Evolutionary conservation across 306 rosid genomes (phyloP), one percentile per base, ranked within the genome.

Genomic region (Fragaria nilgerrensis): DNA sequence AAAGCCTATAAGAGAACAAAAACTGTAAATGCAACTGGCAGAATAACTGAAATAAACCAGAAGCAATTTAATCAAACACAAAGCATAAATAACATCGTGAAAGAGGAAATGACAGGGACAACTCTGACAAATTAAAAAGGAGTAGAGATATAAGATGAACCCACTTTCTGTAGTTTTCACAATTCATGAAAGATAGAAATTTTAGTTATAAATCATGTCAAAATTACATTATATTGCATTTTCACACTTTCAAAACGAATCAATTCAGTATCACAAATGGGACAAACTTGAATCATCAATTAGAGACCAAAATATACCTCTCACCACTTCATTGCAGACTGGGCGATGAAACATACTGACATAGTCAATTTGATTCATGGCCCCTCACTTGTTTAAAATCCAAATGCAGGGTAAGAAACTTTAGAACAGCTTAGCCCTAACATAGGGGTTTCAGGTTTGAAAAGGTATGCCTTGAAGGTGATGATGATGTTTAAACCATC

Each of bases 1-100:
- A 92, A 90, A 66, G 78, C 81, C 97, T 95, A 88, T 67, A 82
- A 73, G 76, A 41, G 45, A 69, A 76, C 67, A 50, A 67, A 77
- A 62, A 68, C 68, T 15, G 70, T 68, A 44, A 41, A 22, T 68
- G 77, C 76, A 73, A 86, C 37, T 53, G 68, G 49, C 36, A 68
- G 74, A 61, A 62, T 22, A 34, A 29, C 36, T 27, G 27, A 15
- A 61, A 74, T 23, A 37, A 20, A 75, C 17, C 50, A 47, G 27
- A 50, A 65, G 48, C 25, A 64, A 20, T 45, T 41, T 78, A 25
- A 61, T 0, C n/a, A 10, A 34, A 71, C 13, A 22, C 37, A 37
- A 17, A 9, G 25, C 56, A 25, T 49, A 36, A 32, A 53, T 34
- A 37, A 73, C 7, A 62, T 16, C 39, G 0, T 20, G 15, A 13